Evolutionary conservation across 495 filamentous ascomycete genomes (phyloP).

Genomic region (Xylaria sp.): DNA sequence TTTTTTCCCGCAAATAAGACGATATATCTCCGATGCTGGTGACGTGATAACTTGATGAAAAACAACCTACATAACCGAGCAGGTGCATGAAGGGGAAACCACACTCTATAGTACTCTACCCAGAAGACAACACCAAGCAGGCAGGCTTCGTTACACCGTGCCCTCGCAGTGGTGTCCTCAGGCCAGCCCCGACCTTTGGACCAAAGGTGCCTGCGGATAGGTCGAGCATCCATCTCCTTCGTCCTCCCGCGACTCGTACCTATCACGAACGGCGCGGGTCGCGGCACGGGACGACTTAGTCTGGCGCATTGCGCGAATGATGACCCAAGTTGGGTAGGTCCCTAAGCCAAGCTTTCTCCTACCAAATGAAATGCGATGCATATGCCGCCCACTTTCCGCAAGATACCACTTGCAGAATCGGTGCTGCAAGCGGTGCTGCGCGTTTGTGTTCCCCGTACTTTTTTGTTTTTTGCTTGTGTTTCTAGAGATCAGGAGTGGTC

Average conservation of each 20-base stretch:
- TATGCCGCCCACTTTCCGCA: conserved; percentile 22
- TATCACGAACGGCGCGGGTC: background rate
- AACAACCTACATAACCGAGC: conserved; percentile 19
- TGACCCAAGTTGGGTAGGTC: conserved; percentile 14
- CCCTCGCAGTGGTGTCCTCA: conserved; percentile 11
- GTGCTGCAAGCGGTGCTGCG: conserved; percentile 4
- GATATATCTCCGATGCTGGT: conserved; percentile 13
- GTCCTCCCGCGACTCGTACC: too few relatives aligned
- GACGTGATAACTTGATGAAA: conserved; percentile 3
- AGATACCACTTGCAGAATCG: conserved; percentile 11
- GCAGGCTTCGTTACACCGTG: conserved; percentile 9
- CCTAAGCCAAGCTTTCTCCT: conserved; percentile 21
- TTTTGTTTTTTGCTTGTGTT: background rate
- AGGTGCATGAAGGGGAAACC: conserved; percentile 12
- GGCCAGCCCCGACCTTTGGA: background rate
- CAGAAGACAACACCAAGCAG: background rate
- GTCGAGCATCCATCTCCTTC: background rate
- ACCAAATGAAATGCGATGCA: conserved; percentile 25
- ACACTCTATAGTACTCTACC: background rate
- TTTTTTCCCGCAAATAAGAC: conserved; percentile 6
- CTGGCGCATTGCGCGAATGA: background rate
- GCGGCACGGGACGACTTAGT: conserved; percentile 8
- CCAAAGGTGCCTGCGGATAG: background rate
- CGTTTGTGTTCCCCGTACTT: conserved; percentile 5
- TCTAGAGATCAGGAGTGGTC: conserved; percentile 12